phyloP scores from a whole-genome alignment of 305 asterid species.

The Caryopteris hybrid region DNA sequence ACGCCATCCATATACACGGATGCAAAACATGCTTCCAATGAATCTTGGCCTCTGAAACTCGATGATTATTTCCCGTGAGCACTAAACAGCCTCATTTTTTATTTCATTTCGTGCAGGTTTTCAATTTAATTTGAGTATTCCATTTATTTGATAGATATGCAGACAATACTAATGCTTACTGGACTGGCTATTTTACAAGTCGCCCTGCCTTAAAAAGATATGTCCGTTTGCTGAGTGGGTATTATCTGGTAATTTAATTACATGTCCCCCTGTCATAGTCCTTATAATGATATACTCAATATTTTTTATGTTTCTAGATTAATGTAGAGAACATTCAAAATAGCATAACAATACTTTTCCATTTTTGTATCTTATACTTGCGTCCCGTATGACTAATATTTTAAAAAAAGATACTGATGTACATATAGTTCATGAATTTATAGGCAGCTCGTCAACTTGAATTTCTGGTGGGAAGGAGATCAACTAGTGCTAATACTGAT shows the following conservation, averaged over 20 bases:
- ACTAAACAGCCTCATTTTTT: conserved; percentile 9
- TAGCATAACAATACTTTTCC: too few relatives aligned
- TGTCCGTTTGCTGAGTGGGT: conserved; percentile 72
- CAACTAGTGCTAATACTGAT: conserved; percentile 43
- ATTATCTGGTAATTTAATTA: conserved; percentile 50
- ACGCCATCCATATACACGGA: conserved; percentile 81
- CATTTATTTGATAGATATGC: conserved; percentile 53
- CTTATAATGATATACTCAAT: too few relatives aligned
- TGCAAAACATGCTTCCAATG: conserved; percentile 58
- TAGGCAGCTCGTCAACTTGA: conserved; percentile 92
- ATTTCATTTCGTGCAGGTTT: background rate
- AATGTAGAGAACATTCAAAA: too few relatives aligned
- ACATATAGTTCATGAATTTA: background rate
- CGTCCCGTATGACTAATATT: too few relatives aligned
- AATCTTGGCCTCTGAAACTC: conserved; percentile 69
- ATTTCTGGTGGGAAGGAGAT: conserved; percentile 50
- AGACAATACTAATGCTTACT: conserved; percentile 51
- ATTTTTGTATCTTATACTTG: too few relatives aligned
- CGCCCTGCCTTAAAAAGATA: conserved; percentile 82
- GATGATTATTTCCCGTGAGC: conserved; percentile 91
- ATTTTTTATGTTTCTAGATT: too few relatives aligned
- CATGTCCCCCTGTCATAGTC: too few relatives aligned
- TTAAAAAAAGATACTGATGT: background rate
- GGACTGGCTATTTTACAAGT: conserved; percentile 86
- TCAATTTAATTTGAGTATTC: background rate